These are phyloP conservation scores for Melampsora americana DNA, from an alignment of 1,284 basidiomycete species.

Conservation along the genomic window DNA sequence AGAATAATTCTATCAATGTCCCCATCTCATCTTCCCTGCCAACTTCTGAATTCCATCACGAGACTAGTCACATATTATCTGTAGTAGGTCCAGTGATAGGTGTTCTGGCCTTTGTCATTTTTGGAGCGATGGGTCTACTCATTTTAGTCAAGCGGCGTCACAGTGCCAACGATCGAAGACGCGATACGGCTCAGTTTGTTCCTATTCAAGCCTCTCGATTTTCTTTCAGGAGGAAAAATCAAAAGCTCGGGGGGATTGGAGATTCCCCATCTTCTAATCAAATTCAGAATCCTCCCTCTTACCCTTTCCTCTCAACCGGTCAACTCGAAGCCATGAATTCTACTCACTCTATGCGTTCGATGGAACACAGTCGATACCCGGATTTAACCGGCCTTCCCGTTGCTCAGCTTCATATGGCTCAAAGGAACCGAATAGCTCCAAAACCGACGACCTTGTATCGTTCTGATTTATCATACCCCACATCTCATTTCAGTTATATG, in stretches of 20 bases:
- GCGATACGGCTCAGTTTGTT: slow-evolving; percentile 2
- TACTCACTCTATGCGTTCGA: background rate
- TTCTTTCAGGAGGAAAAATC: background rate
- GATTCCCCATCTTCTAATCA: background rate
- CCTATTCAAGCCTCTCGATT: background rate
- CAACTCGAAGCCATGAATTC: background rate
- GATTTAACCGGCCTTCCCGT: background rate
- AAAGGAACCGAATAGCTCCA: no score
- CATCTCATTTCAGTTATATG: no score
- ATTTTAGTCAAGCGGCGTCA: background rate
- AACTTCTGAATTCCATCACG: background rate
- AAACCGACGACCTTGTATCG: no score
- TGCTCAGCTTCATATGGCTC: slow-evolving; percentile 1
- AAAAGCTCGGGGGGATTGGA: background rate
- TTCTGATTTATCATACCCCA: no score
- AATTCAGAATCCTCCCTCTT: background rate
- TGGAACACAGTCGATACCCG: background rate
- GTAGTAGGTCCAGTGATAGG: no score
- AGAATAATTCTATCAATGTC: background rate
- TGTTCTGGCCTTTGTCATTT: no score
- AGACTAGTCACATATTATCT: no score
- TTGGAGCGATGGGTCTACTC: no score
- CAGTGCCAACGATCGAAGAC: background rate
- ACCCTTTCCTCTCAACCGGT: background rate
- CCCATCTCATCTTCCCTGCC: background rate